phyloP scores from a whole-genome alignment of 176 grass and related monocot genomes.

The Tillandsia leiboldiana region DNA sequence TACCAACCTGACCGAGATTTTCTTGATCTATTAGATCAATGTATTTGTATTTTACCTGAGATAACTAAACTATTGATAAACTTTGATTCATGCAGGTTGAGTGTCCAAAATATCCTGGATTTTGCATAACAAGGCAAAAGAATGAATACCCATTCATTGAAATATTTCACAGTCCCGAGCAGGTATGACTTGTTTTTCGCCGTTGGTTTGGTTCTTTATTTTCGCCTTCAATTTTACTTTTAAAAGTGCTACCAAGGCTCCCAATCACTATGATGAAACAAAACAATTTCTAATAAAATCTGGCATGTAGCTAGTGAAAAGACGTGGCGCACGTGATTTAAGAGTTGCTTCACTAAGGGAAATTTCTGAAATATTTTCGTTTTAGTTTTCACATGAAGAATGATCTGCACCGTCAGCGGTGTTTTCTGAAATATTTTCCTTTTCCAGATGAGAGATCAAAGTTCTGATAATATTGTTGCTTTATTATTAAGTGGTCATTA shows the following conservation, averaged over 20 bases:
- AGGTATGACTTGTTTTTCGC: slow-evolving; percentile 31
- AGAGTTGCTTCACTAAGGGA: too few species aligned
- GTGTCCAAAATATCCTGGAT: slow-evolving; percentile 93
- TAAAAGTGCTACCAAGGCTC: too few species aligned
- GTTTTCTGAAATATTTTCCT: background rate
- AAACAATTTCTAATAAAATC: too few species aligned
- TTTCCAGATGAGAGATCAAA: background rate
- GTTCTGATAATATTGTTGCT: background rate
- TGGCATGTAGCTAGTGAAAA: too few species aligned
- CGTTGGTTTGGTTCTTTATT: background rate
- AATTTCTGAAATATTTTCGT: too few species aligned
- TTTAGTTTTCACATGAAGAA: background rate
- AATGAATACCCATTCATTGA: slow-evolving; percentile 97
- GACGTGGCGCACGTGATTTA: too few species aligned
- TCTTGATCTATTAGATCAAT: background rate
- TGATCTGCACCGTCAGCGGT: background rate
- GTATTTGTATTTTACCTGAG: background rate
- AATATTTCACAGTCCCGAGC: slow-evolving; percentile 88
- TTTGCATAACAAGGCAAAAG: slow-evolving; percentile 78
- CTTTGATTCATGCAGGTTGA: slow-evolving; percentile 44
- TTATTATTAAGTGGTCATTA: background rate
- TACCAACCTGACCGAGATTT: background rate
- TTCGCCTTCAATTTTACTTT: slow-evolving; percentile 10
- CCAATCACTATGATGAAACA: too few species aligned
- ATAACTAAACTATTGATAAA: background rate